These are phyloP conservation scores for Parastagonospora nodorum DNA, from an alignment of 2,329 filamentous ascomycete species.

Conservation along the genomic window DNA sequence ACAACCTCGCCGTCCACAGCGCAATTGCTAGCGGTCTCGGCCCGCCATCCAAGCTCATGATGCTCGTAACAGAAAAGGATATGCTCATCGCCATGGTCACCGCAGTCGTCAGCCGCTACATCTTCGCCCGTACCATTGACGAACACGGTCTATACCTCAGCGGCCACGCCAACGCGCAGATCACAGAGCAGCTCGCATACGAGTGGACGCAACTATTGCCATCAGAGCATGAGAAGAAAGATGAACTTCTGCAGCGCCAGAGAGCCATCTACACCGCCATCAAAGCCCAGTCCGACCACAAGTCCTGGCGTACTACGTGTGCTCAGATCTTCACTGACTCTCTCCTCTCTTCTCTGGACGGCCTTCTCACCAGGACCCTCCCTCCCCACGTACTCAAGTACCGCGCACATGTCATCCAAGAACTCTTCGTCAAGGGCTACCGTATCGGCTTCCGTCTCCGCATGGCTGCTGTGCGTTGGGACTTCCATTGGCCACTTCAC, in stretches of 20 bases:
- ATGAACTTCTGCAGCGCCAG: conserved; percentile 14
- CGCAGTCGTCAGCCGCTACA: conserved; percentile 13
- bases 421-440: conserved; percentile 26
- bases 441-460: conserved; percentile 28
- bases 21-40: conserved; percentile 2
- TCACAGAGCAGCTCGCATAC: conserved; percentile 9
- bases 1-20: neutral
- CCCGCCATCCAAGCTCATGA: conserved; percentile 6
- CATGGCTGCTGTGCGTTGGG: conserved; percentile 20
- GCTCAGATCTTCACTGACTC: conserved; percentile 3
- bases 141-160: conserved; percentile 18
- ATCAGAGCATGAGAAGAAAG: conserved; percentile 6
- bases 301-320: conserved; percentile 13
- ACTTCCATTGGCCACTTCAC: conserved; percentile 14
- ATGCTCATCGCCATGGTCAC: conserved; percentile 17
- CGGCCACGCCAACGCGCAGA: conserved; percentile 4
- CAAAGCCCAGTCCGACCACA: conserved; percentile 11
- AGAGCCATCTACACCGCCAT: conserved; percentile 17
- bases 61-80: conserved; percentile 13
- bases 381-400: conserved; percentile 1
- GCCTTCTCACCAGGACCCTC: conserved; percentile 7
- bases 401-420: conserved; percentile 14
- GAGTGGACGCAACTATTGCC: conserved; percentile 3
- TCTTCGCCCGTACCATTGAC: conserved; percentile 14
- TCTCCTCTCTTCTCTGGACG: conserved; percentile 1